phyloP scores from a whole-genome alignment of 805 yeast species.

The Wickerhamiella bombiphila region DNA sequence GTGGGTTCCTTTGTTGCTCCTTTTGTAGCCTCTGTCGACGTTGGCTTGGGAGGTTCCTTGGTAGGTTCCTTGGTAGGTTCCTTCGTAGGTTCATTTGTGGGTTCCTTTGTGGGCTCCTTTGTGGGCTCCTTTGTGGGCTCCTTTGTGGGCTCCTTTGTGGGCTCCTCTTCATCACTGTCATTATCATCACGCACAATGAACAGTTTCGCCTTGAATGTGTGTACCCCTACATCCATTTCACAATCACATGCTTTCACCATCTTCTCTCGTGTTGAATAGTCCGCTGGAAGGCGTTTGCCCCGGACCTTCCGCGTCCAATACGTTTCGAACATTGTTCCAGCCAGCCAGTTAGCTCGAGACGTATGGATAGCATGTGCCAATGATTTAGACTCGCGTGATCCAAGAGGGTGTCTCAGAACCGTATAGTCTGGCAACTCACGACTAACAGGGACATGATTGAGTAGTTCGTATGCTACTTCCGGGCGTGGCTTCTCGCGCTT shows the following conservation, averaged over 20 bases:
- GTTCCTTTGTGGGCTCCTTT: not conserved
- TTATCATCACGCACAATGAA: slow-evolving; percentile 61
- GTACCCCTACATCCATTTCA: slow-evolving; percentile 64
- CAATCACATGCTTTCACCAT: slow-evolving; percentile 84
- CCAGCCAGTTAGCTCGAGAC: slow-evolving; percentile 56
- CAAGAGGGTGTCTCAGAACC: slow-evolving; percentile 47
- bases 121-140: not conserved
- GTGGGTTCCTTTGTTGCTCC: too few relatives aligned
- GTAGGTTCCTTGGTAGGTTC: not conserved
- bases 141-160: not conserved
- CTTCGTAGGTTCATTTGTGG: not conserved
- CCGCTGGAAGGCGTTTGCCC: slow-evolving; percentile 34
- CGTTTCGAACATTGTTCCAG: slow-evolving; percentile 54
- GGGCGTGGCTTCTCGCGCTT: slow-evolving; percentile 18
- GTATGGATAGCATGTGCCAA: slow-evolving; percentile 38
- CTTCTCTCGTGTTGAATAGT: slow-evolving; percentile 50
- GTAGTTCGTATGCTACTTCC: slow-evolving; percentile 17
- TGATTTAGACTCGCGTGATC: slow-evolving; percentile 52
- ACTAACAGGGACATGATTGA: slow-evolving; percentile 40
- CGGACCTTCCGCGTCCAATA: slow-evolving; percentile 67
- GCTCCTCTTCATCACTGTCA: slow-evolving; percentile 28
- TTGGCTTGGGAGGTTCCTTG: not conserved
- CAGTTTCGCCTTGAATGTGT: slow-evolving; percentile 56
- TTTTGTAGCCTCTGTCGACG: too few relatives aligned
- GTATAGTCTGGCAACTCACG: slow-evolving; percentile 48